phyloP scores from a whole-genome alignment of 2,329 filamentous ascomycete species.

The Phoma sp. region DNA sequence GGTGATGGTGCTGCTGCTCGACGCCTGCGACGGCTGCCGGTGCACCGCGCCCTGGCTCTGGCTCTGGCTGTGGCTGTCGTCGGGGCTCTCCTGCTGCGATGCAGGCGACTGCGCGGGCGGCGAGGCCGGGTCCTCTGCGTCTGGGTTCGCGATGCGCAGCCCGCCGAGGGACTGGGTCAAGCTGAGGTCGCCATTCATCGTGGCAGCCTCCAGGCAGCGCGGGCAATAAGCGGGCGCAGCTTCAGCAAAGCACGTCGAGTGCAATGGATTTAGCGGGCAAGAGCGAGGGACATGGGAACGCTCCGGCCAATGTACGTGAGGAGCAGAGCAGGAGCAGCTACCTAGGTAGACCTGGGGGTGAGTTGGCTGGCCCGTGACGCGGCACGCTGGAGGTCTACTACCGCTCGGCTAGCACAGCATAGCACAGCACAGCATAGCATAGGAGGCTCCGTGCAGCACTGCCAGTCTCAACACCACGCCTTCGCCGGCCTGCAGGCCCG shows the following conservation, averaged over 20 bases:
- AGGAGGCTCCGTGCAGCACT: neutral
- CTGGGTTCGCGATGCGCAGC: slow-evolving; percentile 94
- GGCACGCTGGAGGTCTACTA: slow-evolving; percentile 28
- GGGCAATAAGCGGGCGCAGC: slow-evolving; percentile 25
- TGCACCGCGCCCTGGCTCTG: slow-evolving; percentile 9
- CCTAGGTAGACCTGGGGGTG: slow-evolving; percentile 12
- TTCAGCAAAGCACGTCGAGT: slow-evolving; percentile 22
- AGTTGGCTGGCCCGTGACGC: slow-evolving; percentile 24
- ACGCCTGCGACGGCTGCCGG: slow-evolving; percentile 34
- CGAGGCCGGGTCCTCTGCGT: slow-evolving; percentile 64
- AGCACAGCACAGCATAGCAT: neutral
- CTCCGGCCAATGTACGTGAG: slow-evolving; percentile 36
- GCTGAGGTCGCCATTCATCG: slow-evolving; percentile 91
- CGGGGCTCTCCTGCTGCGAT: slow-evolving; percentile 16
- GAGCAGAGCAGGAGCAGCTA: slow-evolving; percentile 8
- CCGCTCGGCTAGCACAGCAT: slow-evolving; percentile 14
- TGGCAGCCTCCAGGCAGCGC: slow-evolving; percentile 34
- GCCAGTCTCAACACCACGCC: neutral
- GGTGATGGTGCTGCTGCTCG: slow-evolving; percentile 48
- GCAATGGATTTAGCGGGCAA: slow-evolving; percentile 23
- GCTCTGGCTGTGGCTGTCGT: slow-evolving; percentile 1
- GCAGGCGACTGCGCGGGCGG: slow-evolving; percentile 38
- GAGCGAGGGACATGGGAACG: slow-evolving; percentile 36
- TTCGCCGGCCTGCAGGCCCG: neutral
- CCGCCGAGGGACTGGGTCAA: slow-evolving; percentile 91